Base-by-base conservation (phyloP, 2,329 filamentous ascomycete genomes). In the Coniella vitis region DNA sequence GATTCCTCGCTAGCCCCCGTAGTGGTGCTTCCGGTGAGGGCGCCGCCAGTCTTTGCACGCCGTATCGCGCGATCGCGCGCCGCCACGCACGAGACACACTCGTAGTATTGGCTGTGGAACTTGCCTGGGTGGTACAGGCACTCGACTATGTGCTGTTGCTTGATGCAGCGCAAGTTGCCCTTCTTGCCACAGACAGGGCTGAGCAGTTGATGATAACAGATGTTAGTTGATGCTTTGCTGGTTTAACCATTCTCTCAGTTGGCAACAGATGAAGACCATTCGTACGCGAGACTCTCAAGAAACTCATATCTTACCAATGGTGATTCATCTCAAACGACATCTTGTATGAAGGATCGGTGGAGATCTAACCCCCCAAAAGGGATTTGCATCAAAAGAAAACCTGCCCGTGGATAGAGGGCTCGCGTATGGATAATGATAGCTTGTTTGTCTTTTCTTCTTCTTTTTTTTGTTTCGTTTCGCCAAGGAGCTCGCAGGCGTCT, bases 181-280 rank as follows among this genome's bases (percentile, higher is more conserved):
- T 48, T 52, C 31, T 48, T 52, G 5, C 36, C 7, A 17, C 49
- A 52, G n/a, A 48, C 36, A 13, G 49, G 49, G 32, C 49, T 52
- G 7, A 37, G n/a, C 4, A 8, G n/a, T 37, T 4, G 13, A 5
- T 9, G 16, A 35, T 35, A n/a, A 14, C 16, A 35, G 32, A 35
- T 9, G 32, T n/a, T 35, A 12, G 13, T n/a, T 14, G 10, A 39
- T 2, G 9, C 3, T 12, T 4, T n/a, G n/a, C n/a, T n/a, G n/a
- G n/a, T n/a, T n/a, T n/a, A n/a, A n/a, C n/a, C n/a, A n/a, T n/a
- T n/a, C n/a, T n/a, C n/a, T n/a, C n/a, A n/a, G n/a, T n/a, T n/a
- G n/a, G n/a, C n/a, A n/a, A n/a, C n/a, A n/a, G n/a, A n/a, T n/a
- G n/a, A n/a, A n/a, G n/a, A n/a, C n/a, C n/a, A n/a, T n/a, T 35